Evolutionary conservation across 441 rosid genomes (phyloP), one percentile per base, ranked within the genome.

Genomic region (Gossypium gossypioides): DNA sequence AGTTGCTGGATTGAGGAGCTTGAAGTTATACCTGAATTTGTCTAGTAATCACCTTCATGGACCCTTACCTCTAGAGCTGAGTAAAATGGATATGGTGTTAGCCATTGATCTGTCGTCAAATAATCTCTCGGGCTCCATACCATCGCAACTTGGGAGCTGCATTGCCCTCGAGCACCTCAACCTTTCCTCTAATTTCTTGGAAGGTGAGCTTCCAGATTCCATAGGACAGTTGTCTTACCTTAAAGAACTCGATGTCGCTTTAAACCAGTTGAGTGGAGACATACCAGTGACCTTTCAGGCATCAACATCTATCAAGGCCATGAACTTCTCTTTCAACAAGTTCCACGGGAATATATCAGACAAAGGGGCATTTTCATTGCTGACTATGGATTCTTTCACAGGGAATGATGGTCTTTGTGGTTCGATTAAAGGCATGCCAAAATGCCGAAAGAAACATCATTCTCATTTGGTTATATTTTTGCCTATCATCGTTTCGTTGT

Each of bases 61-160:
- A 18, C 55, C 32, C 6, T 73, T 86, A 13, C 92, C 92, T 6
- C 55, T 85, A 72, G 89, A 86, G 84, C 84, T 85, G 59, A 82
- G 89, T 73, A 88, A 88, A 78, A 88, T 88, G 90, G 92, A 86
- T 80, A 88, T 86, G 92, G 89, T 85, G 72, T 77, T 88, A 12
- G 83, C 86, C 44, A 71, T 88, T 63, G 92, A 88, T 79, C 67
- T 88, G 4, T 86, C 92, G 42, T 82, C 72, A 3, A 88, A 88
- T 77, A 67, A 81, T 55, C 82, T 88, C 72, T 86, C 88, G 0
- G 83, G 90, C 55, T 75, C 80, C 27, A 85, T 88, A 21, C 90
- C 87, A 0, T 75, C 86, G 21, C 92, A 86, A 74, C 80, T 88
- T 4, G 88, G 81, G 60, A 84, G 82, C 81, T 86, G 88, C 84